Base-by-base conservation (phyloP, 2,329 filamentous ascomycete species). In the Claviceps sp. region DNA sequence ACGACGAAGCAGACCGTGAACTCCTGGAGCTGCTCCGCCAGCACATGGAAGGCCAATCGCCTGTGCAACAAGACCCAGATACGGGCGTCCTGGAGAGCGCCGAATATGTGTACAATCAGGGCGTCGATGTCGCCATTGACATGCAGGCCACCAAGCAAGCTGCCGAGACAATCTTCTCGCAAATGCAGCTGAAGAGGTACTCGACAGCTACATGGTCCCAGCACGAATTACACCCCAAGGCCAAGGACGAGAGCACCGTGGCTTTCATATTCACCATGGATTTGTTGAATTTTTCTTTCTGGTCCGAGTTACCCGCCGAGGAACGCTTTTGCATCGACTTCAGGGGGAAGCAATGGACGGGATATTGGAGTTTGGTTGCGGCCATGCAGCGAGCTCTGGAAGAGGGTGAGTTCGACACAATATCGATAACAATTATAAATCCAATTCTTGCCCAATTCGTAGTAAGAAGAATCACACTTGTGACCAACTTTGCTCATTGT, bases 211-310 rank as follows among this genome's bases (percentile, higher is more conserved):
- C 82, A 8, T 98, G 93, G 93, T 80, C 86, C 14, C 78, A 85
- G 61, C 89, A 97, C 66, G 86, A 93, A 64, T 73, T 98, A 40
- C 93, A 98, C 61, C 93, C 93, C 1, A 86, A 90, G 65, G 61
- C 78, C 43, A 88, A 88, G 62, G 83, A 94, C 62, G 86, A 88
- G 61, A 76, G 69, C 49, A 90, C 88, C 0, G 80, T 95, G 22
- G 84, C 87, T 56, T 97, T 98, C 64, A 91, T 98, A 60, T 97
- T 98, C 65, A 88, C 87, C 20, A 95, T 98, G 88, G 93, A 98
- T 65, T 68, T 98, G 29, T 72, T 98, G 49, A 98, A 98, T 65
- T 98, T 97, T 64, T 94, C 85, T 22, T 98, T 98, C 66, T 98
- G 93, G 93, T 94, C 88, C 14, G 83, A 87, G 50, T 63, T 69